Percentiles rank a stretch among this genome's conserved stretches.
These are phyloP conservation scores for Paracoccidioides lutzii DNA, from an alignment of 2,329 filamentous ascomycete genomes.

Conservation along the genomic window DNA sequence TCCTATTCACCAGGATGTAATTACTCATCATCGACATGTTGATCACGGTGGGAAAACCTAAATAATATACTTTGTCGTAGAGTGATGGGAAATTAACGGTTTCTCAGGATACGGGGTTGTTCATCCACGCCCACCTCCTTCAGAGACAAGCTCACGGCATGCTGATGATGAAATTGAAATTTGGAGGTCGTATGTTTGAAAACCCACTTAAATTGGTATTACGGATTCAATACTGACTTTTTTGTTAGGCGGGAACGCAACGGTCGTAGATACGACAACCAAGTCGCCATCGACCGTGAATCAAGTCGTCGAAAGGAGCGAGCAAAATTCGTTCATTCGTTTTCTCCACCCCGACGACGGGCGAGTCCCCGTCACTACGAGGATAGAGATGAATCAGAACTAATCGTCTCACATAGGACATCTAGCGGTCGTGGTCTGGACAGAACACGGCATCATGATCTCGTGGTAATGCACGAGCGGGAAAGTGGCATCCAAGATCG, in stretches of 20 bases:
- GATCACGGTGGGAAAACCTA: slow-evolving; percentile 53
- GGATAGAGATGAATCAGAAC: slow-evolving; percentile 11
- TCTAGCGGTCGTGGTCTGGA: slow-evolving; percentile 14
- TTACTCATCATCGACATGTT: slow-evolving; percentile 76
- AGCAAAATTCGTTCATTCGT: slow-evolving; percentile 21
- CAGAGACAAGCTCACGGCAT: slow-evolving; percentile 20
- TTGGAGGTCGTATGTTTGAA: slow-evolving; percentile 34
- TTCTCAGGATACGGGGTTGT: slow-evolving; percentile 16
- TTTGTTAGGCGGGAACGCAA: slow-evolving; percentile 28
- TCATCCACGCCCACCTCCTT: slow-evolving; percentile 18
- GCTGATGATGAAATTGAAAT: slow-evolving; percentile 44
- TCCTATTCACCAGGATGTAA: slow-evolving; percentile 75
- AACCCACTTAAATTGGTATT: slow-evolving; percentile 11
- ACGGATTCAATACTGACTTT: slow-evolving; percentile 25
- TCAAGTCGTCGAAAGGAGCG: slow-evolving; percentile 34
- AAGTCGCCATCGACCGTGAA: slow-evolving; percentile 38
- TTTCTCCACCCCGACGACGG: slow-evolving; percentile 25
- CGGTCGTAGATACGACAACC: slow-evolving; percentile 48
- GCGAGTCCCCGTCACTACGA: slow-evolving; percentile 13
- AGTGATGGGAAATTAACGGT: background rate
- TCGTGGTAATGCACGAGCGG: slow-evolving; percentile 12
- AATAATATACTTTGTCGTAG: background rate
- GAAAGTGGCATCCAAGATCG: slow-evolving; percentile 5
- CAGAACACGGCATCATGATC: slow-evolving; percentile 17
- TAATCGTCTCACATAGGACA: slow-evolving; percentile 12